Evolutionary conservation across 345 rosid genomes (phyloP).

Genomic region (Moricandia arvensis): DNA sequence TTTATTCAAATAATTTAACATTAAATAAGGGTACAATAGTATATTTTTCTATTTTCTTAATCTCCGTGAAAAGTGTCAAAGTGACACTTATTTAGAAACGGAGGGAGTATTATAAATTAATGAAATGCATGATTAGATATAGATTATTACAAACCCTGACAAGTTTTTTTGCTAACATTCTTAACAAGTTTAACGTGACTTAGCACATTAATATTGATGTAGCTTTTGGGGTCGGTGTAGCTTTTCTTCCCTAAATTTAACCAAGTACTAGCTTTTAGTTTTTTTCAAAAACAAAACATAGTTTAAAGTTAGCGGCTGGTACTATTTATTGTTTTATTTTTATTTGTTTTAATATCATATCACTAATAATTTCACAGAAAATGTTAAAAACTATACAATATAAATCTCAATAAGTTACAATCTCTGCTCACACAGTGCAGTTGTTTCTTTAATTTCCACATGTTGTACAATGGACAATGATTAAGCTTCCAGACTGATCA

Average conservation of each 20-base stretch:
- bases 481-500: slow-evolving; percentile 19
- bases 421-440: background rate
- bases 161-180: background rate
- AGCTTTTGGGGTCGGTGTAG: background rate
- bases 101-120: too few species aligned
- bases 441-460: slow-evolving; percentile 6
- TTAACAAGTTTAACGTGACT: background rate
- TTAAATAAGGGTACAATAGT: too few species aligned
- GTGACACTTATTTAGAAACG: too few species aligned
- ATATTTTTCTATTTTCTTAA: too few species aligned
- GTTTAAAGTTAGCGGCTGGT: background rate
- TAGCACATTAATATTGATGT: background rate
- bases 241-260: background rate
- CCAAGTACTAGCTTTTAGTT: background rate
- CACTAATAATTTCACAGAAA: background rate
- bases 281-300: background rate
- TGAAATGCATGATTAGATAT: background rate
- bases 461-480: slow-evolving; percentile 16
- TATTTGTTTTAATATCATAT: background rate
- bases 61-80: too few species aligned
- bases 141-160: background rate
- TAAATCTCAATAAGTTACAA: background rate
- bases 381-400: background rate
- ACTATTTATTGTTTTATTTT: background rate
- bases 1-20: too few species aligned